These are phyloP conservation scores for Ustilago lituana DNA, from an alignment of 1,284 basidiomycete genomes.

Conservation along the genomic window DNA sequence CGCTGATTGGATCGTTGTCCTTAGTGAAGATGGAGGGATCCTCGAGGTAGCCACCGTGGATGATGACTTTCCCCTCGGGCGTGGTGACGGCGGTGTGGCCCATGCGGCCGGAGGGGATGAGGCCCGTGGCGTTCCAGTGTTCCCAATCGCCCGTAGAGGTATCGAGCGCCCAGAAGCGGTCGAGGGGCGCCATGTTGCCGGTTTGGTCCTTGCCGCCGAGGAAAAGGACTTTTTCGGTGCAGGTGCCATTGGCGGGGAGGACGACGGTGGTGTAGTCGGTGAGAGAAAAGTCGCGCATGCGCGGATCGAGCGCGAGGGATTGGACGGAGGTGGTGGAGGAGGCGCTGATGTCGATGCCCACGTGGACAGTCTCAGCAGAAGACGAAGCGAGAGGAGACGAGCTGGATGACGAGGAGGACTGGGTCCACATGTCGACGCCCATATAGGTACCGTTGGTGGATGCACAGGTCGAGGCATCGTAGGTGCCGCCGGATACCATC, in stretches of 20 bases:
- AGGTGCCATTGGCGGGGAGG: slow-evolving; percentile 25
- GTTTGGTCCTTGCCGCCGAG: slow-evolving; percentile 63
- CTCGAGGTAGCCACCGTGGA: slow-evolving; percentile 65
- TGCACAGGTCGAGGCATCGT: slow-evolving; percentile 22
- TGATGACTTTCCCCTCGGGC: slow-evolving; percentile 56
- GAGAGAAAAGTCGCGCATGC: slow-evolving; percentile 48
- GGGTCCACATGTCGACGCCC: slow-evolving; percentile 38
- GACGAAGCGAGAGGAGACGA: neutral
- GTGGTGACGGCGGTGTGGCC: slow-evolving; percentile 63
- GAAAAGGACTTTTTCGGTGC: slow-evolving; percentile 47
- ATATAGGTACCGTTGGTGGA: slow-evolving; percentile 20
- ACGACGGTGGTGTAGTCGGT: slow-evolving; percentile 59
- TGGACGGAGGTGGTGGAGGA: slow-evolving; percentile 11
- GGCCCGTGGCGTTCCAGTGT: slow-evolving; percentile 44
- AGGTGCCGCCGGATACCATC: slow-evolving; percentile 35
- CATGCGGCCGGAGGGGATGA: slow-evolving; percentile 60
- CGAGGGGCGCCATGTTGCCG: slow-evolving; percentile 48
- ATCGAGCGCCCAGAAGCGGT: slow-evolving; percentile 59
- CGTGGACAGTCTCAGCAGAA: slow-evolving; percentile 11
- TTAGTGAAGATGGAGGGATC: slow-evolving; percentile 16
- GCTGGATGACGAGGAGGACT: neutral
- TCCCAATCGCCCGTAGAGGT: slow-evolving; percentile 52
- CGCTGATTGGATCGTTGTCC: slow-evolving; percentile 45
- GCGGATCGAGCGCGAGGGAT: slow-evolving; percentile 34
- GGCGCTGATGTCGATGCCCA: slow-evolving; percentile 16